Evolutionary conservation across 306 rosid genomes (phyloP), one percentile per base, ranked within the genome.

Genomic region (Prunus davidiana): DNA sequence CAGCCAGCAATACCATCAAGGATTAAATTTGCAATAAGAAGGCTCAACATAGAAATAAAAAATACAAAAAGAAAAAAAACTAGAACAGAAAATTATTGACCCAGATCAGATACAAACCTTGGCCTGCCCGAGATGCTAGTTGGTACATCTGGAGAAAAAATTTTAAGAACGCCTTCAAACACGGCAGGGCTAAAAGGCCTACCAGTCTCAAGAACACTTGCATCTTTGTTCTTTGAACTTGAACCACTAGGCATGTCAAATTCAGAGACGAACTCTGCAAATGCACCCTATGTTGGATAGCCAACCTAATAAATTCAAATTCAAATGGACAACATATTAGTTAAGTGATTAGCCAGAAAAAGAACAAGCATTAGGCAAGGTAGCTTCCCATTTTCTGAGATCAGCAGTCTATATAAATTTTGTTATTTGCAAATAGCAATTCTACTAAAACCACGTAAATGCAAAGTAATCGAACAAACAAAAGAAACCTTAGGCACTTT

Each of bases 181-280:
- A 96, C 91, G 76, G 78, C 77, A 69, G 99, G 98, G 82, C 78
- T 81, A 77, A 92, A 89, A 71, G 99, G 89, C 79, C 83, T 88
- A 61, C 97, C 99, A 71, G 79, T 81, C 73, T 88, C 98, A 34
- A 84, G 70, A 73, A 79, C 32, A 72, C 68, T 72, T 4, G 76
- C 25, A 83, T 92, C 97, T 84, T 71, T 85, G 79, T 51, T 87
- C 72, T 72, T 85, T 65, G 80, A 52, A 70, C 77, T 84, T 45
- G 90, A 30, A 75, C 84, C 57, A 41, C 68, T 80, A 51, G 96
- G 91, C 91, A 81, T 32, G 69, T 89, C 91, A 70, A 92, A 92
- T 64, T 91, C 91, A 34, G 89, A 65, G 65, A 92, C 67, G 34
- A 96, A 96, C 79, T 88, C 97, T 4, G 84, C 74, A 80, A 96